These are phyloP conservation scores for Cytospora paraplurivora DNA, from an alignment of 2,329 filamentous ascomycete genomes.

Conservation along the genomic window DNA sequence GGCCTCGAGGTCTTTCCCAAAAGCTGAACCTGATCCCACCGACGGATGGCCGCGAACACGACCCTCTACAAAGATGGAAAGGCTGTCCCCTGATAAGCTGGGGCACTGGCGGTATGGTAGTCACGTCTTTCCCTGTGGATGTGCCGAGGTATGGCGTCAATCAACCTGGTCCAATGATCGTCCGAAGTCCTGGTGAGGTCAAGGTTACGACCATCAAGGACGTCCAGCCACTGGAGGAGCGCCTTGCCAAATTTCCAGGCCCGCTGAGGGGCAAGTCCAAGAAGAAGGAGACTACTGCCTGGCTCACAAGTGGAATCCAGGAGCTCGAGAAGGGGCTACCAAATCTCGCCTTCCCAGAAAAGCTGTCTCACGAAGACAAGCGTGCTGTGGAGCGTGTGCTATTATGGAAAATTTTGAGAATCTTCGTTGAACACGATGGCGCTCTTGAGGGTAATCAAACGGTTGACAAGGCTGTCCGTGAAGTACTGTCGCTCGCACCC, in stretches of 20 bases:
- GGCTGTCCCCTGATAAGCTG: slow-evolving; percentile 85
- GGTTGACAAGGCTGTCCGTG: slow-evolving; percentile 74
- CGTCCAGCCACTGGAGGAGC: slow-evolving; percentile 69
- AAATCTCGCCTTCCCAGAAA: slow-evolving; percentile 51
- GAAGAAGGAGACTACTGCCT: slow-evolving; percentile 88
- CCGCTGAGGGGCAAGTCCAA: slow-evolving; percentile 87
- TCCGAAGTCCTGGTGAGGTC: slow-evolving; percentile 80
- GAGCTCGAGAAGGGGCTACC: slow-evolving; percentile 64
- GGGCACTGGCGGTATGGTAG: slow-evolving; percentile 80
- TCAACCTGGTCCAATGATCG: slow-evolving; percentile 72
- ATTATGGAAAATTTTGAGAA: slow-evolving; percentile 81
- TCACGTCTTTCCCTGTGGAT: slow-evolving; percentile 86
- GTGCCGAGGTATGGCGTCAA: slow-evolving; percentile 83
- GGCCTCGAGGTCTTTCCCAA: slow-evolving; percentile 56
- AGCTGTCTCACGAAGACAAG: slow-evolving; percentile 64
- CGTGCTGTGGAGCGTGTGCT: slow-evolving; percentile 77
- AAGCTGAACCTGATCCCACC: slow-evolving; percentile 61
- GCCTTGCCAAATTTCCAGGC: slow-evolving; percentile 81
- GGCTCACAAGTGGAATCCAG: slow-evolving; percentile 79
- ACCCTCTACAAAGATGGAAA: slow-evolving; percentile 87
- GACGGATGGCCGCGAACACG: slow-evolving; percentile 67
- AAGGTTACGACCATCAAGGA: slow-evolving; percentile 76
- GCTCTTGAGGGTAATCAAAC: slow-evolving; percentile 70
- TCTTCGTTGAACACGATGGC: slow-evolving; percentile 87
- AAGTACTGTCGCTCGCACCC: slow-evolving; percentile 67